phyloP scores from a whole-genome alignment of 2,329 filamentous ascomycete genomes.

The Phaeoacremonium minimum region DNA sequence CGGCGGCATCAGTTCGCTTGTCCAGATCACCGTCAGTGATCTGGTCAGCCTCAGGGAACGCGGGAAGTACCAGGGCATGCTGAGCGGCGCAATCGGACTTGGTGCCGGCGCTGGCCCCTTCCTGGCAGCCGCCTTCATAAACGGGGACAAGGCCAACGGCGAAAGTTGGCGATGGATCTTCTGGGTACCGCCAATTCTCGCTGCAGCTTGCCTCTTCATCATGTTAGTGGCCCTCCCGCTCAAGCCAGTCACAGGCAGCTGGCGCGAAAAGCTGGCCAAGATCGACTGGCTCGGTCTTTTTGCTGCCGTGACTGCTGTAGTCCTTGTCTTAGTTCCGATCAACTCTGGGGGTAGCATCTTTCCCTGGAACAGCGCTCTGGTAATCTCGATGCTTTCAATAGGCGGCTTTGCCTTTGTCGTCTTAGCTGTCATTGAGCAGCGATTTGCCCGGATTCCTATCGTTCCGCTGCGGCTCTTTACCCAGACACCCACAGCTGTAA shows the following conservation, averaged over 20 bases:
- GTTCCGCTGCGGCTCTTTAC: constrained; percentile 16
- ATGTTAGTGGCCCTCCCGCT: constrained; percentile 46
- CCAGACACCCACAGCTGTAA: background rate
- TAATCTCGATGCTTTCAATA: constrained; percentile 10
- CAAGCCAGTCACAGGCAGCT: constrained; percentile 32
- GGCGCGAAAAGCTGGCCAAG: constrained; percentile 42
- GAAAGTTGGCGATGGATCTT: constrained; percentile 35
- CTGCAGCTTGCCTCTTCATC: constrained; percentile 35
- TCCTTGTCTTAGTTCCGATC: constrained; percentile 45
- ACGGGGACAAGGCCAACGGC: constrained; percentile 22
- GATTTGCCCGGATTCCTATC: constrained; percentile 18
- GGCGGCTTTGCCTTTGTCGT: constrained; percentile 10
- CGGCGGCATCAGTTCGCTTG: constrained; percentile 26
- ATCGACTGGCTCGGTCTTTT: constrained; percentile 56
- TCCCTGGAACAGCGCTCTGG: constrained; percentile 11
- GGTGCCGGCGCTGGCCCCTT: constrained; percentile 28
- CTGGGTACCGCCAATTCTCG: constrained; percentile 43
- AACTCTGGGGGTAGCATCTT: constrained; percentile 16
- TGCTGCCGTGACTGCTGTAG: constrained; percentile 46
- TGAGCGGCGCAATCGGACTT: constrained; percentile 27
- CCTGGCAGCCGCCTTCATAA: constrained; percentile 16
- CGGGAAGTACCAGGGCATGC: constrained; percentile 26
- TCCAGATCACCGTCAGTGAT: constrained; percentile 31
- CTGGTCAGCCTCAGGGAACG: constrained; percentile 27
- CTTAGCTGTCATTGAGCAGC: constrained; percentile 12